These are phyloP conservation scores for Ascochyta pisi DNA, from an alignment of 2,329 filamentous ascomycete species.

Conservation along the genomic window DNA sequence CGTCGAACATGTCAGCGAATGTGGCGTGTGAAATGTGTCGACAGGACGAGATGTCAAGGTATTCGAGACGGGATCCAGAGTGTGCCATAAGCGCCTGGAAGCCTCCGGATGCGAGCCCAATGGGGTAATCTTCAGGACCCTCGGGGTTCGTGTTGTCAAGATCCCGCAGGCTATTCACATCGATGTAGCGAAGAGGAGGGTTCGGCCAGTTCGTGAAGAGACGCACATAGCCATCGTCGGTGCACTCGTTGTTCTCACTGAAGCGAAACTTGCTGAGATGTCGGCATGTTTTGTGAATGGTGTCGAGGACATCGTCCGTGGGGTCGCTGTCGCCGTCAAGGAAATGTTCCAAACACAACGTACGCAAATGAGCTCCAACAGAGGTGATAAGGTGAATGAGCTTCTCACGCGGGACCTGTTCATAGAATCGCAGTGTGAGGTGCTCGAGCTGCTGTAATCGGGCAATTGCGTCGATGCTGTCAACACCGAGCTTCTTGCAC, in stretches of 20 bases:
- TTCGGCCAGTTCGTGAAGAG: slow-evolving; percentile 83
- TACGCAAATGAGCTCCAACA: slow-evolving; percentile 72
- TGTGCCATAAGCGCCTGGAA: slow-evolving; percentile 86
- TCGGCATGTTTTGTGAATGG: slow-evolving; percentile 73
- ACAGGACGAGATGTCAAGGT: slow-evolving; percentile 81
- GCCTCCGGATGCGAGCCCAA: slow-evolving; percentile 77
- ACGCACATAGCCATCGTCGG: slow-evolving; percentile 73
- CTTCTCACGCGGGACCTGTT: slow-evolving; percentile 62
- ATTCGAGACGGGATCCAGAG: slow-evolving; percentile 70
- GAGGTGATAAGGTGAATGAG: slow-evolving; percentile 67
- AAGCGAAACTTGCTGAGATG: slow-evolving; percentile 79
- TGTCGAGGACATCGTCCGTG: slow-evolving; percentile 63
- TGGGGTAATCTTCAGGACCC: slow-evolving; percentile 61
- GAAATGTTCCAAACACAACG: slow-evolving; percentile 78
- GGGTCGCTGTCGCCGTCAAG: slow-evolving; percentile 67
- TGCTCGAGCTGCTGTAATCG: slow-evolving; percentile 71
- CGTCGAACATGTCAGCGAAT: slow-evolving; percentile 76
- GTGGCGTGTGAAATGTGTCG: slow-evolving; percentile 77
- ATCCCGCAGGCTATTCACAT: slow-evolving; percentile 79
- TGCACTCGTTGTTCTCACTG: slow-evolving; percentile 76
- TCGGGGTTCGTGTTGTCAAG: slow-evolving; percentile 74
- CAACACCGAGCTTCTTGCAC: slow-evolving; percentile 75
- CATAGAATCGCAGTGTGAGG: slow-evolving; percentile 73
- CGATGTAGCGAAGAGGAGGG: slow-evolving; percentile 70
- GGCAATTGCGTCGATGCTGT: slow-evolving; percentile 70